A percentile compares a stretch with the other conserved stretches of the same genome.
Conservation (phyloP, 2,329 filamentous ascomycete genomes). For the Huntiella moniliformis region DNA sequence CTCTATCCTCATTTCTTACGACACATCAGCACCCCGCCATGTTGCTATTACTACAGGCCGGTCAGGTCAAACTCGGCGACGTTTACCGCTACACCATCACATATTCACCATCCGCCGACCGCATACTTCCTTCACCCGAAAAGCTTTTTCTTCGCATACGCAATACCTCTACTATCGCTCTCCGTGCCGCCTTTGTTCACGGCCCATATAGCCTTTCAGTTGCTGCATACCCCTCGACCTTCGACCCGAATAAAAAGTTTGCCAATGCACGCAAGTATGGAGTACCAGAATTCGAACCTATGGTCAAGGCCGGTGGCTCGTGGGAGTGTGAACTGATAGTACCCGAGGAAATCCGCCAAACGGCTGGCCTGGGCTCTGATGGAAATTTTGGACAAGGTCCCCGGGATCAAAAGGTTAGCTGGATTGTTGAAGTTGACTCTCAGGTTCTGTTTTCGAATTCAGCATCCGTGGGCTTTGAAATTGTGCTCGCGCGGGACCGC, state of each 20-base stretch:
- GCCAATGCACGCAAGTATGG: conserved; percentile 51
- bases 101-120: conserved; percentile 76
- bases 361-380: conserved; percentile 30
- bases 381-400: conserved; percentile 28
- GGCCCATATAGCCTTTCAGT: conserved; percentile 85
- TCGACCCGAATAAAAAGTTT: conserved; percentile 65
- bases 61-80: conserved; percentile 85
- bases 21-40: conserved; percentile 28
- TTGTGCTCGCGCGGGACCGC: conserved; percentile 70
- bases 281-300: conserved; percentile 81
- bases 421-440: conserved; percentile 80
- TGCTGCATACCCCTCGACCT: conserved; percentile 65
- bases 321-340: conserved; percentile 70
- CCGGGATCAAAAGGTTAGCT: conserved; percentile 45
- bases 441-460: conserved; percentile 88
- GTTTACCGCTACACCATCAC: conserved; percentile 82
- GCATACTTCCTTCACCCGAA: conserved; percentile 70
- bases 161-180: conserved; percentile 75
- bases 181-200: conserved; percentile 89
- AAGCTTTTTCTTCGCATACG: conserved; percentile 71
- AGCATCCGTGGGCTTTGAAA: conserved; percentile 72
- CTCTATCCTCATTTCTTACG: too few species aligned
- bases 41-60: conserved; percentile 80
- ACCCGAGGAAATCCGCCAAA: conserved; percentile 56
- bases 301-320: conserved; percentile 79